These are phyloP conservation scores for Dipodascus albidus DNA, from an alignment of 805 yeast genomes.

Conservation along the genomic window DNA sequence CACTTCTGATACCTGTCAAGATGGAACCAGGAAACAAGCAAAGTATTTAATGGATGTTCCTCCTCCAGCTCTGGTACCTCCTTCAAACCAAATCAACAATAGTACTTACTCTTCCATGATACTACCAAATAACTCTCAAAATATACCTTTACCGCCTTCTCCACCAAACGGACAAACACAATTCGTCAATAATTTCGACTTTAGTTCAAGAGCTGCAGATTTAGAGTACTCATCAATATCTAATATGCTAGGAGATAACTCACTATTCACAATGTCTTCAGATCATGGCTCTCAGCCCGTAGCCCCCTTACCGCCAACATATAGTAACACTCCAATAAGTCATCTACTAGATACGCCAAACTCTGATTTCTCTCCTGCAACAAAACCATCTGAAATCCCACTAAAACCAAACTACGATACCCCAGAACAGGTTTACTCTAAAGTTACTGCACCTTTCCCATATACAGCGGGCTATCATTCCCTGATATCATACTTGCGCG, in stretches of 20 bases:
- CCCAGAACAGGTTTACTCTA: conserved; percentile 43
- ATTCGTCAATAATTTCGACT: conserved; percentile 14
- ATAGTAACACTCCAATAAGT: neutral
- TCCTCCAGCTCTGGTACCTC: neutral
- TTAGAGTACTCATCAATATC: conserved; percentile 26
- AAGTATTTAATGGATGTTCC: conserved; percentile 58
- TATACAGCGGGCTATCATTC: conserved; percentile 56
- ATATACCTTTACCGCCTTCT: conserved; percentile 8
- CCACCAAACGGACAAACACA: conserved; percentile 4
- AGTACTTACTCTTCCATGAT: neutral
- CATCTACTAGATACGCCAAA: conserved; percentile 1
- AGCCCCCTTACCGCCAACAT: neutral
- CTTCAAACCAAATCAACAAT: neutral
- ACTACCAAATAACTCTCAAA: neutral
- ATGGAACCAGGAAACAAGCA: conserved; percentile 69
- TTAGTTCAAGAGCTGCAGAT: conserved; percentile 27
- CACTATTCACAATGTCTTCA: neutral
- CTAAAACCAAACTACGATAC: conserved; percentile 22
- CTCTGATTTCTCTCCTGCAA: conserved; percentile 2
- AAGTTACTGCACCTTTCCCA: conserved; percentile 48
- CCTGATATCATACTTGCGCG: conserved; percentile 42
- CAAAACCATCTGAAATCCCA: conserved; percentile 7
- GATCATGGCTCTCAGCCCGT: conserved; percentile 1
- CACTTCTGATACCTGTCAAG: conserved; percentile 53
- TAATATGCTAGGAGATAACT: conserved; percentile 20